Base-by-base conservation (phyloP, 78 protist species). In the Dictyostelium firmibasis region DNA sequence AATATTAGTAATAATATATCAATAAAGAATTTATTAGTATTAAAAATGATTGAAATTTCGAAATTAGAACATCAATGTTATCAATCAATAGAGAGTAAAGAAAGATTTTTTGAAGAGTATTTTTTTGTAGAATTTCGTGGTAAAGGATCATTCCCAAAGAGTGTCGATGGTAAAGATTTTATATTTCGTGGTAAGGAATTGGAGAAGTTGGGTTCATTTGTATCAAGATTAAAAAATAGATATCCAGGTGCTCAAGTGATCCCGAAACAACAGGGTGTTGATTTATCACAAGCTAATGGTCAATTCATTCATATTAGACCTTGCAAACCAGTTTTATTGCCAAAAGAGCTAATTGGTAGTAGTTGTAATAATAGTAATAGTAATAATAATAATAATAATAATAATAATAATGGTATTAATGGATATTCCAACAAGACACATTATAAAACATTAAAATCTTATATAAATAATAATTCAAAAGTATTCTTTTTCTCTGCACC, bases 121-220 rank as follows among this genome's bases (percentile, higher is more conserved):
- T 92, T 92, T 85, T 84, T 92, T 47, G 96, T 92, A n/a, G 96
- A 92, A 50, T 92, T 92, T 84, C 81, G 91, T 62, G 96, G 96
- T 25, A 92, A 92, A 70, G 96, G 96, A 20, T 57, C 67, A 14
- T 92, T 85, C 35, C 96, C 91, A 31, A 92, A 92, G 36, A 78
- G 86, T 18, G 93, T 88, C 13, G 93, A 88, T 57, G 86, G 82
- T 36, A 88, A 88, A 64, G 83, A 88, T 82, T 88, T 78, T 79
- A 62, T 88, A 38, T 88, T 88, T 64, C 25, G 93, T 7, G 93
- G 93, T 29, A 76, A 44, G 20, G 93, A 79, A 43, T 78, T 88
- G 50, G 93, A 88, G 67, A 88, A 88, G 31, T 75, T 88, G 18
- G 93, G 93, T 25, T 33, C 83, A 9, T 88, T 88, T 64, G 86